A percentile compares a stretch with the other conserved stretches of the same genome.
These are phyloP conservation scores for Malus hybrid DNA, from an alignment of 331 rosid genomes.

Conservation along the genomic window DNA sequence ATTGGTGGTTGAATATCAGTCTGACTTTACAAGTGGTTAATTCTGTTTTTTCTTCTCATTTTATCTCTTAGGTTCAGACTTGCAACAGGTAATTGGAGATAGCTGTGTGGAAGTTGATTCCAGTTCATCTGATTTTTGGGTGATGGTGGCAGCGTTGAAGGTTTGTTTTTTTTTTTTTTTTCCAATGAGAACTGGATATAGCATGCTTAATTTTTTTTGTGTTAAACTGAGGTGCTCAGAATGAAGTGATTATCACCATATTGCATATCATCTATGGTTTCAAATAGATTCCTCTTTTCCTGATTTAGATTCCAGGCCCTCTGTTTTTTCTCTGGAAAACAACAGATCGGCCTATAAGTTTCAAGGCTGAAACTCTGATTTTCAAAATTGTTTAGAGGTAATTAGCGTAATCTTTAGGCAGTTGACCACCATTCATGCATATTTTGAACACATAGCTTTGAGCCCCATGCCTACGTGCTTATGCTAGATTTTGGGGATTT, in stretches of 20 bases:
- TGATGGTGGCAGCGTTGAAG: slow-evolving; percentile 91
- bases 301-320: not conserved
- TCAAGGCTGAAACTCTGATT: not conserved
- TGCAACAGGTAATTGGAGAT: slow-evolving; percentile 66
- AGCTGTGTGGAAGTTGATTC: slow-evolving; percentile 64
- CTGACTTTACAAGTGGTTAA: not conserved
- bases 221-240: not conserved
- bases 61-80: slow-evolving; percentile 51
- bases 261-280: not conserved
- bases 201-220: too few species aligned
- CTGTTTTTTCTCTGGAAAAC: not conserved
- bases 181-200: not conserved
- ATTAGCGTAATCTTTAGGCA: not conserved
- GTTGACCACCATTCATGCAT: not conserved
- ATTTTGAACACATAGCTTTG: not conserved
- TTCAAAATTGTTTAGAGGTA: not conserved
- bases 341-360: not conserved
- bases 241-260: not conserved
- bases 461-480: not conserved
- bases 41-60: slow-evolving; percentile 2
- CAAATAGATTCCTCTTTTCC: not conserved
- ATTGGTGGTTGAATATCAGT: not conserved
- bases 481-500: not conserved
- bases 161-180: slow-evolving; percentile 25
- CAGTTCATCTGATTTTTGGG: slow-evolving; percentile 87